Evolutionary conservation across 1,139 yeast genomes (phyloP).

Genomic region (Nakaseomyces uthaithaninus): DNA sequence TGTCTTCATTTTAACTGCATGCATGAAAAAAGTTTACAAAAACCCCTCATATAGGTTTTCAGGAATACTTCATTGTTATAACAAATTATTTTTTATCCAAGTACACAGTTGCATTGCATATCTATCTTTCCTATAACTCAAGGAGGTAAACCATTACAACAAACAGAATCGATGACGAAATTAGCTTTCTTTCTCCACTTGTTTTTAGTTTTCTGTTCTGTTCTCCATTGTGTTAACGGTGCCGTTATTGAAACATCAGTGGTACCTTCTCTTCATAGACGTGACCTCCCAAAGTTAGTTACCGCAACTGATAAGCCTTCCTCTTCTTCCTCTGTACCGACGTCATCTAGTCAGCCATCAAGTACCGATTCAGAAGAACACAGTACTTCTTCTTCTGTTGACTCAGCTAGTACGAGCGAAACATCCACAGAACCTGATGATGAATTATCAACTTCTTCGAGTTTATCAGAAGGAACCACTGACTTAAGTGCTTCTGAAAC

Average conservation of each 20-base stretch:
- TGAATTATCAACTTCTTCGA: background rate
- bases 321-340: background rate
- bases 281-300: slow-evolving; percentile 3
- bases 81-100: too few species aligned
- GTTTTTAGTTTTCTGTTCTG: background rate
- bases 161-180: background rate
- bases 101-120: too few species aligned
- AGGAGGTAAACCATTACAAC: too few species aligned
- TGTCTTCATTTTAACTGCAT: too few species aligned
- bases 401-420: background rate
- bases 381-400: background rate
- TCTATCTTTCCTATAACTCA: too few species aligned
- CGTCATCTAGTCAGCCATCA: too few species aligned
- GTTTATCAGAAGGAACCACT: too few species aligned
- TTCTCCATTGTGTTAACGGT: background rate
- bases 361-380: background rate
- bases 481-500: background rate
- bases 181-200: background rate
- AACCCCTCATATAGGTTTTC: too few species aligned
- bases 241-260: background rate
- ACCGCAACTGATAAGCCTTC: slow-evolving; percentile 1
- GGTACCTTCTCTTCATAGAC: background rate
- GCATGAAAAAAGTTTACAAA: too few species aligned
- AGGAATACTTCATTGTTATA: too few species aligned
- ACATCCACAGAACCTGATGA: background rate